phyloP scores from a whole-genome alignment of 1,139 yeast species.

The Trichomonascaceae sp. region DNA sequence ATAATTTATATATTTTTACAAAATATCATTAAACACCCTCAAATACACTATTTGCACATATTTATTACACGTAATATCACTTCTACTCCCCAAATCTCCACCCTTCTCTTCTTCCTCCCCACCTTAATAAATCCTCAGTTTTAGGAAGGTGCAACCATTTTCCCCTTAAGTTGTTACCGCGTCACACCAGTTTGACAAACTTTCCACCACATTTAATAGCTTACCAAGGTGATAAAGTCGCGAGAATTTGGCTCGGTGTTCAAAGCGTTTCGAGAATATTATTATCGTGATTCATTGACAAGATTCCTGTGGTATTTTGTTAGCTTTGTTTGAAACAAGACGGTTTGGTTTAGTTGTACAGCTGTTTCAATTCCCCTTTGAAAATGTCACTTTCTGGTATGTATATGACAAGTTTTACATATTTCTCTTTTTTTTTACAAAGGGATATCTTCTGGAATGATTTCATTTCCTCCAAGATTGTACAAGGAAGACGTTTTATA shows the following conservation, averaged over 20 bases:
- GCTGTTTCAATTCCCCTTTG: not conserved
- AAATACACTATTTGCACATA: not conserved
- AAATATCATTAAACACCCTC: not conserved
- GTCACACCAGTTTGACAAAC: not conserved
- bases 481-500: not conserved
- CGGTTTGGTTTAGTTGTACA: not conserved
- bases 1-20: not conserved
- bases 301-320: not conserved
- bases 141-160: not conserved
- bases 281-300: not conserved
- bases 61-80: not conserved
- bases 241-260: not conserved
- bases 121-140: not conserved
- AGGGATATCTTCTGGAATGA: not conserved
- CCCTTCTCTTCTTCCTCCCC: not conserved
- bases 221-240: not conserved
- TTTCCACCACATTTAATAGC: not conserved
- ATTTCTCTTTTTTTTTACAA: not conserved
- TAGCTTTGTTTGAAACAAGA: not conserved
- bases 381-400: constrained; percentile 6
- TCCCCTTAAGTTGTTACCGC: not conserved
- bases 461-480: not conserved
- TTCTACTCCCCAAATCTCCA: not conserved
- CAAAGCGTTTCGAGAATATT: not conserved
- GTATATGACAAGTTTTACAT: not conserved